A percentile compares a stretch with the other conserved stretches of the same genome.
phyloP scores from a whole-genome alignment of 2,329 filamentous ascomycete genomes.

The Penicillium sp. region DNA sequence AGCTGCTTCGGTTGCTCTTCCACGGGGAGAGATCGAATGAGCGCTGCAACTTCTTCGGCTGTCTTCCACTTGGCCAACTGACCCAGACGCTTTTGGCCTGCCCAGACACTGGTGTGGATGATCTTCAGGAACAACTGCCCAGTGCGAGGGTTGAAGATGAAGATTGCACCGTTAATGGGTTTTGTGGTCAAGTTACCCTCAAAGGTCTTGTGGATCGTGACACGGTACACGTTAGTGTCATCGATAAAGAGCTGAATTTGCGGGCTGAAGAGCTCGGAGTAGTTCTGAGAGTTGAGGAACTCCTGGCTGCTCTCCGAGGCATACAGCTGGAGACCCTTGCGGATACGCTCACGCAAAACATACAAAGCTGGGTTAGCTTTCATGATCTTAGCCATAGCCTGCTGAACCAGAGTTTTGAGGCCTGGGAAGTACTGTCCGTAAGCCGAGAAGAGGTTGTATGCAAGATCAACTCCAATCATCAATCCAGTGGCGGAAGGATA shows the following conservation, averaged over 20 bases:
- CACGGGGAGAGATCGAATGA: slow-evolving; percentile 91
- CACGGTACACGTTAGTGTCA: slow-evolving; percentile 98
- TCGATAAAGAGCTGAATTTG: slow-evolving; percentile 99
- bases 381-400: slow-evolving; percentile 99
- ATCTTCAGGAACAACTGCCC: slow-evolving; percentile 98
- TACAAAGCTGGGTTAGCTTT: slow-evolving; percentile 97
- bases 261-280: slow-evolving; percentile 98
- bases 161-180: slow-evolving; percentile 98
- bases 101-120: slow-evolving; percentile 99
- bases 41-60: slow-evolving; percentile 95
- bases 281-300: slow-evolving; percentile 98
- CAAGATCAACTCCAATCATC: slow-evolving; percentile 96
- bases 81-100: slow-evolving; percentile 96
- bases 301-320: slow-evolving; percentile 98
- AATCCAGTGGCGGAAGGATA: slow-evolving; percentile 95
- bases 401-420: slow-evolving; percentile 89
- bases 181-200: slow-evolving; percentile 99
- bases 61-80: slow-evolving; percentile 99
- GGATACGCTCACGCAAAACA: slow-evolving; percentile 93
- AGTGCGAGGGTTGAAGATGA: slow-evolving; percentile 99
- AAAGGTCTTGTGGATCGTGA: slow-evolving; percentile 99
- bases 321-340: slow-evolving; percentile 96
- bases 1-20: slow-evolving; percentile 99
- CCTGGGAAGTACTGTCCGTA: slow-evolving; percentile 99
- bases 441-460: slow-evolving; percentile 97